phyloP scores from a whole-genome alignment of 495 filamentous ascomycete species.

The Penicillium bialowiezense region DNA sequence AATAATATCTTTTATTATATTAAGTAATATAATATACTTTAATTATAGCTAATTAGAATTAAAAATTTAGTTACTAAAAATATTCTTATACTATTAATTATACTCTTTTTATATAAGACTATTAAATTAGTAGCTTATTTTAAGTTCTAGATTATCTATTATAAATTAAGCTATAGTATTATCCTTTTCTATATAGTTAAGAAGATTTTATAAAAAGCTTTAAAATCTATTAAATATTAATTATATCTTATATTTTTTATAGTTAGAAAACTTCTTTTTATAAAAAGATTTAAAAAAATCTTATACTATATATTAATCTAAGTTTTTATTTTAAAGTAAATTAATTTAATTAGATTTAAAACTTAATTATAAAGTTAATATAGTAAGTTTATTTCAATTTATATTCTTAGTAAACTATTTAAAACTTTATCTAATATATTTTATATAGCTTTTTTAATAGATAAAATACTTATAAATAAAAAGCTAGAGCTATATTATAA shows the following conservation, averaged over 20 bases:
- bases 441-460: neutral
- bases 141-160: neutral
- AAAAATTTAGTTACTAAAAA: conserved; percentile 2
- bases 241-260: neutral
- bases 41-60: neutral
- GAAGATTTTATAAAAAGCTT: neutral
- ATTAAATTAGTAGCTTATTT: conserved; percentile 3
- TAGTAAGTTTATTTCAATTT: neutral
- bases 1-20: conserved; percentile 5
- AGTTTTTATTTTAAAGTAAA: neutral
- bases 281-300: conserved; percentile 1
- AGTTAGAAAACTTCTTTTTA: neutral
- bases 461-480: conserved; percentile 2
- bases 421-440: neutral
- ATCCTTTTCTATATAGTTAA: neutral
- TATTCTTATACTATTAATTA: neutral
- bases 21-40: conserved; percentile 2
- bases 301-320: neutral
- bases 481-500: conserved; percentile 5
- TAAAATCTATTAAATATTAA: neutral
- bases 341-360: neutral
- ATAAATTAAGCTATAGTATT: neutral
- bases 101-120: conserved; percentile 1
- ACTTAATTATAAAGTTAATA: neutral
- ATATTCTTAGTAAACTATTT: neutral